Evolutionary conservation across 495 filamentous ascomycete genomes (phyloP).

Genomic region (Entonaema liquescens): DNA sequence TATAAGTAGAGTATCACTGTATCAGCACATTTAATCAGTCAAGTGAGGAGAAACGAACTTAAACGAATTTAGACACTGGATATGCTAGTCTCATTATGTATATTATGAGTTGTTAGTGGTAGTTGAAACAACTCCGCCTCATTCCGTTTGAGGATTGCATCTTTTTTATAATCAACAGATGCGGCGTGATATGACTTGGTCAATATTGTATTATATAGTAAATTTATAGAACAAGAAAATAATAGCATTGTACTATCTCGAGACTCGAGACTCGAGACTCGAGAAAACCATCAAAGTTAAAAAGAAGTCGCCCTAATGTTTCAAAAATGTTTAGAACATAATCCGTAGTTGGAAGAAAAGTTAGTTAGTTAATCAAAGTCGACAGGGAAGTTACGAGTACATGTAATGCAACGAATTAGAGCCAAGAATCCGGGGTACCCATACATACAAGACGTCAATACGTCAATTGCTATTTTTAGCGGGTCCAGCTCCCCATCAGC

Average conservation of each 20-base stretch:
- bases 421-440: slow-evolving; percentile 39
- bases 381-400: slow-evolving; percentile 18
- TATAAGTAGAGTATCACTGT: no score
- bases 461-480: slow-evolving; percentile 26
- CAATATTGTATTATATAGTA: no score
- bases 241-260: not conserved
- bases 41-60: no score
- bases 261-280: no score
- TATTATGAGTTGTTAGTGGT: no score
- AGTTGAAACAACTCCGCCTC: no score
- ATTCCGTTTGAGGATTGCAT: no score
- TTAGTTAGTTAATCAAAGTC: not conserved
- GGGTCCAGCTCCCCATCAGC: not conserved
- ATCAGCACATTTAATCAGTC: no score
- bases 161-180: no score
- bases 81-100: not conserved
- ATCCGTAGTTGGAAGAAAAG: not conserved
- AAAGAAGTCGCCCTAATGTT: not conserved
- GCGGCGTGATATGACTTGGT: no score
- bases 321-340: not conserved
- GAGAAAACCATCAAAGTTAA: not conserved
- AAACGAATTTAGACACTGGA: no score
- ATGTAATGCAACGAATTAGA: not conserved
- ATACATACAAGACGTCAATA: slow-evolving; percentile 6
- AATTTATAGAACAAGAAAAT: not conserved